A percentile compares a stretch with the other conserved stretches of the same genome.
Evolutionary conservation across 495 filamentous ascomycete genomes (phyloP).

Genomic region (Aspergillus campestris): DNA sequence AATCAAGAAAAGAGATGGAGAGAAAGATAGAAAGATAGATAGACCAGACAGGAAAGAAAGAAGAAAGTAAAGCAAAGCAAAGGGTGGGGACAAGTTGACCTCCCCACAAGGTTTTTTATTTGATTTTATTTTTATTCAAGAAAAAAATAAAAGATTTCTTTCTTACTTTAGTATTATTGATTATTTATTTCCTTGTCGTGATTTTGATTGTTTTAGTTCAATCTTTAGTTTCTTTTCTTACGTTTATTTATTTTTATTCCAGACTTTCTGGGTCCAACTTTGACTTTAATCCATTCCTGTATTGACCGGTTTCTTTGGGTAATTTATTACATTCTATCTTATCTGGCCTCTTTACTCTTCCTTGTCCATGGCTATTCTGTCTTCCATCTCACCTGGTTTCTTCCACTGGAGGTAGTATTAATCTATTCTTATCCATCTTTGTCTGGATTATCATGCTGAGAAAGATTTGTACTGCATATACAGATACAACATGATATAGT

Average conservation of each 20-base stretch:
- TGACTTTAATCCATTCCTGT: too few relatives aligned
- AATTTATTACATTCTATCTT: too few relatives aligned
- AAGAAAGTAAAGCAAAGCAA: slow-evolving; percentile 3
- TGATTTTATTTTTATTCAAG: background rate
- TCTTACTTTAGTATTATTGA: background rate
- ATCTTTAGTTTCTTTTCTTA: too few relatives aligned
- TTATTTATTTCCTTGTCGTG: slow-evolving; percentile 4
- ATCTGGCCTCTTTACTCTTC: too few relatives aligned
- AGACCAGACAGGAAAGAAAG: background rate
- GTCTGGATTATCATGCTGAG: background rate
- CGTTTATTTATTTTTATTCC: too few relatives aligned
- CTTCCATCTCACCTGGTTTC: too few relatives aligned
- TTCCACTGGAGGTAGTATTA: too few relatives aligned
- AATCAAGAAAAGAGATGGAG: slow-evolving; percentile 4
- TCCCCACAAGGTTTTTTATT: slow-evolving; percentile 3
- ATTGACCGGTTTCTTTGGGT: too few relatives aligned
- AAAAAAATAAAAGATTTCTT: background rate
- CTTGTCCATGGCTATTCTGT: too few relatives aligned
- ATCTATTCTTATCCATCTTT: background rate
- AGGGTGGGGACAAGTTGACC: slow-evolving; percentile 7
- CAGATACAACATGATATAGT: too few relatives aligned
- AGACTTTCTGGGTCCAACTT: too few relatives aligned
- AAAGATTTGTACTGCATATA: background rate
- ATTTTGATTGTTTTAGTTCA: background rate
- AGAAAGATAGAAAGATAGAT: background rate